A percentile compares a stretch with the other conserved stretches of the same genome.
Evolutionary conservation across 2,329 filamentous ascomycete species (phyloP).

Genomic region (Calycina marina): DNA sequence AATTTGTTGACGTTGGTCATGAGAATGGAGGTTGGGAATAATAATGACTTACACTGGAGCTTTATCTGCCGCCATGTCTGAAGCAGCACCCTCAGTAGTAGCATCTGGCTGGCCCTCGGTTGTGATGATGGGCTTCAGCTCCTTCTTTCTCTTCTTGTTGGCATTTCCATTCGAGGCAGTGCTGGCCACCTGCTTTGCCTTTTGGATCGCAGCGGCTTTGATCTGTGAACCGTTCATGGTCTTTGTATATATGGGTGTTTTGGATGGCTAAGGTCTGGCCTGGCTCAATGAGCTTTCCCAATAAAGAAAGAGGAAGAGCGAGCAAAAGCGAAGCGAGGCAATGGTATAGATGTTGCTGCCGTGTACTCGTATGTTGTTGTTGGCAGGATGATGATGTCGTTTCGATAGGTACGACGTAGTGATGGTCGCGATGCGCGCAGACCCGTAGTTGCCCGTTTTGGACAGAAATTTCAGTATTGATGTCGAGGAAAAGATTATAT

Average conservation of each 20-base stretch:
- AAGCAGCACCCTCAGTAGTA: constrained; percentile 18
- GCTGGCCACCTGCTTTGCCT: constrained; percentile 39
- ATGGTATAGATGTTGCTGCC: too few relatives aligned
- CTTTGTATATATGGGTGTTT: constrained; percentile 1
- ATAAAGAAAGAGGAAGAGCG: too few relatives aligned
- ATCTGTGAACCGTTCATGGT: constrained; percentile 22
- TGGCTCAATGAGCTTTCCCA: too few relatives aligned
- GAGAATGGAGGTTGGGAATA: constrained; percentile 4
- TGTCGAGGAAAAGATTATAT: too few relatives aligned
- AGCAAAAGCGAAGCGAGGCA: too few relatives aligned
- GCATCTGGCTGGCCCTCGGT: constrained; percentile 33
- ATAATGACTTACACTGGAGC: constrained; percentile 23
- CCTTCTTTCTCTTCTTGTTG: constrained; percentile 44
- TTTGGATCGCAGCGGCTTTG: constrained; percentile 35
- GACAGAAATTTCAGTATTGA: too few relatives aligned
- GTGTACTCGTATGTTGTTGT: too few relatives aligned
- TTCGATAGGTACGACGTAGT: too few relatives aligned
- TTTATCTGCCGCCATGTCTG: constrained; percentile 19
- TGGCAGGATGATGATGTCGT: too few relatives aligned
- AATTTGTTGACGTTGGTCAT: constrained; percentile 12
- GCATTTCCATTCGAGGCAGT: constrained; percentile 30
- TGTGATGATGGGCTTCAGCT: constrained; percentile 46
- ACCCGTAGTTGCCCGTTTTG: too few relatives aligned
- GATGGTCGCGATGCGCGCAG: too few relatives aligned
- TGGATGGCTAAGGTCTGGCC: constrained; percentile 2